A percentile compares a stretch with the other conserved stretches of the same genome.
Evolutionary conservation across 1,139 yeast genomes (phyloP).

Genomic region (Suhomyces maxii): DNA sequence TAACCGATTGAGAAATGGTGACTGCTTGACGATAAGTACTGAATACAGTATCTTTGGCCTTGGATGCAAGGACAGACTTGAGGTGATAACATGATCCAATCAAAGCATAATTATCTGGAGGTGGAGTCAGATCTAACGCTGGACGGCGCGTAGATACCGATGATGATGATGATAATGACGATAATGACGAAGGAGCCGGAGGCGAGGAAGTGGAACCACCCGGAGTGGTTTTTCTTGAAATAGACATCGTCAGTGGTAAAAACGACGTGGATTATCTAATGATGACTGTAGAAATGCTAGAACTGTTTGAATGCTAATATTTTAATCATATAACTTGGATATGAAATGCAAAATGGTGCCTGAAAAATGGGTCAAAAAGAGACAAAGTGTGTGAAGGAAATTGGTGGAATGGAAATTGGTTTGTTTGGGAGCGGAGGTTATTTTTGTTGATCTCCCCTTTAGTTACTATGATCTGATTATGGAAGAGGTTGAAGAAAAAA

Average conservation of each 20-base stretch:
- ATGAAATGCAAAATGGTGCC: neutral
- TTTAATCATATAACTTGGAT: no score
- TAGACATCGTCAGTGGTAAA: constrained; percentile 6
- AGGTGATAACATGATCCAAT: constrained; percentile 57
- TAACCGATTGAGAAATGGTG: constrained; percentile 40
- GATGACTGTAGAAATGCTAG: neutral
- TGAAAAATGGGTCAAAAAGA: neutral
- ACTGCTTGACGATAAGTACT: constrained; percentile 62
- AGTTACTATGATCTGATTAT: no score
- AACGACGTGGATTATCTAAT: neutral
- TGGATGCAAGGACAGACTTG: constrained; percentile 51
- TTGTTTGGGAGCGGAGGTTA: no score
- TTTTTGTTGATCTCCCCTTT: no score
- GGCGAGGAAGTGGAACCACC: neutral
- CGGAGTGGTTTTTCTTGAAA: constrained; percentile 5
- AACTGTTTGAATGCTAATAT: neutral
- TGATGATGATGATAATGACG: neutral
- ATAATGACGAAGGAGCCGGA: neutral
- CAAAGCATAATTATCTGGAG: constrained; percentile 28
- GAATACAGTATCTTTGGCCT: constrained; percentile 55
- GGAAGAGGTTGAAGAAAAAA: no score
- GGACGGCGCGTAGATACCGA: constrained; percentile 5
- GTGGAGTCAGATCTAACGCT: constrained; percentile 18
- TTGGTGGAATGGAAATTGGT: no score
- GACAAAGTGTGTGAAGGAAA: no score